Evolutionary conservation across 352 stramenopile species (phyloP).

Genomic region (Globisporangium iwayamae): DNA sequence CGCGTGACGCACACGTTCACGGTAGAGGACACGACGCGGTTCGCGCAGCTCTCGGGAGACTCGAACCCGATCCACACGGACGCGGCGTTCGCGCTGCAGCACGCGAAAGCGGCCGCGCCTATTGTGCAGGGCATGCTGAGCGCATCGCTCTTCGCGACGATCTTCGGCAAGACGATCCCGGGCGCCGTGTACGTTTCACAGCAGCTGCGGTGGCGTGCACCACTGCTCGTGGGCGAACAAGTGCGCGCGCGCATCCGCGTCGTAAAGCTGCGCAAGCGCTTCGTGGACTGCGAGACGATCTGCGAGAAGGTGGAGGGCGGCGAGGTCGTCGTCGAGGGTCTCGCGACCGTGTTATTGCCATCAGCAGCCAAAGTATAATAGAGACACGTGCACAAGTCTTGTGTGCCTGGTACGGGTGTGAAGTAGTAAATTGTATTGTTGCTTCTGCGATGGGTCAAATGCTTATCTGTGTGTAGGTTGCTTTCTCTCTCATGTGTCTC

Average conservation of each 20-base stretch:
- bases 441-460: neutral
- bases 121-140: constrained; percentile 82
- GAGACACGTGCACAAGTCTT: neutral
- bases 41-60: constrained; percentile 63
- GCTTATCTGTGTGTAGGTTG: neutral
- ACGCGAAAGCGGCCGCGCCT: constrained; percentile 28
- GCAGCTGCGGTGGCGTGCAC: constrained; percentile 56
- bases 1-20: constrained; percentile 58
- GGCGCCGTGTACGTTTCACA: constrained; percentile 77
- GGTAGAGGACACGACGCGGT: constrained; percentile 53
- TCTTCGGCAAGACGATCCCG: constrained; percentile 70
- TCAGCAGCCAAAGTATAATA: neutral
- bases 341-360: constrained; percentile 66
- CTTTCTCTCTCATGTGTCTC: neutral
- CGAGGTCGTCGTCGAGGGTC: constrained; percentile 59
- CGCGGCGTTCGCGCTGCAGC: constrained; percentile 26
- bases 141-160: constrained; percentile 77
- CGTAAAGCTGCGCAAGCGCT: constrained; percentile 53
- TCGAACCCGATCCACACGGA: constrained; percentile 80
- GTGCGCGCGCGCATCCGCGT: constrained; percentile 63
- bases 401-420: neutral
- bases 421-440: constrained; percentile 2
- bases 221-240: constrained; percentile 59
- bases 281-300: constrained; percentile 70
- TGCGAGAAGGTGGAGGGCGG: constrained; percentile 45